Evolutionary conservation across 1,284 basidiomycete species (phyloP).

Genomic region (Cutaneotrichosporon mucoides): DNA sequence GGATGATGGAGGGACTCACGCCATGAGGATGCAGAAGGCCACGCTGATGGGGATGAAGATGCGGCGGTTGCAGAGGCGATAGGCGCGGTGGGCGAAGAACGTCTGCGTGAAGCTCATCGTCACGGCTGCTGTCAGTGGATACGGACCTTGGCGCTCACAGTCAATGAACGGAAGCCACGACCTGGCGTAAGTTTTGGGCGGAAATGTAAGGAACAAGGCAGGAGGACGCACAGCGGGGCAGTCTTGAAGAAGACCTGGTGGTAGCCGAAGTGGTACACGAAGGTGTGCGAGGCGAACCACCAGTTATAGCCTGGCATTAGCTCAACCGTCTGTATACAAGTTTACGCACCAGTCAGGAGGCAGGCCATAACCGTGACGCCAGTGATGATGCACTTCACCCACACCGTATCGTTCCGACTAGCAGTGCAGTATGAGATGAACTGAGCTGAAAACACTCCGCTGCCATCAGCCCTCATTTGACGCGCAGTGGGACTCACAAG

Average conservation of each 20-base stretch:
- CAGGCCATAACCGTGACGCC: neutral
- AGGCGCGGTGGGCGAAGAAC: constrained; percentile 36
- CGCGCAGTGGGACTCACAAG: neutral
- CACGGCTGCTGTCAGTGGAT: neutral
- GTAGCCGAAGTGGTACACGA: neutral
- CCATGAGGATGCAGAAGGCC: neutral
- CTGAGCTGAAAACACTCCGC: neutral
- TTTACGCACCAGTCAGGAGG: neutral
- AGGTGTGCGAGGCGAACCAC: neutral
- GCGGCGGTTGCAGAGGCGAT: constrained; percentile 26
- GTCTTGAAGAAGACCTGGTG: no score
- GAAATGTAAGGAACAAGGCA: neutral
- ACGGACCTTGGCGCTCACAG: neutral
- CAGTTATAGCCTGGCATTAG: neutral
- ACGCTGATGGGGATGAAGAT: constrained; percentile 23
- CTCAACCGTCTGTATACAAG: neutral
- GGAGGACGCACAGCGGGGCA: no score
- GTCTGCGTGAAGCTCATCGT: constrained; percentile 18
- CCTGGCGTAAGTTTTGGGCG: no score
- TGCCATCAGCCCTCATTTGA: neutral
- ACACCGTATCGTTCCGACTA: neutral
- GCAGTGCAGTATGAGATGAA: neutral
- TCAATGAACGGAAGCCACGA: neutral
- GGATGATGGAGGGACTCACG: neutral
- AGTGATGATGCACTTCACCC: neutral